Evolutionary conservation across 2,329 filamentous ascomycete genomes (phyloP).

Genomic region (Fusarium cicatricum): DNA sequence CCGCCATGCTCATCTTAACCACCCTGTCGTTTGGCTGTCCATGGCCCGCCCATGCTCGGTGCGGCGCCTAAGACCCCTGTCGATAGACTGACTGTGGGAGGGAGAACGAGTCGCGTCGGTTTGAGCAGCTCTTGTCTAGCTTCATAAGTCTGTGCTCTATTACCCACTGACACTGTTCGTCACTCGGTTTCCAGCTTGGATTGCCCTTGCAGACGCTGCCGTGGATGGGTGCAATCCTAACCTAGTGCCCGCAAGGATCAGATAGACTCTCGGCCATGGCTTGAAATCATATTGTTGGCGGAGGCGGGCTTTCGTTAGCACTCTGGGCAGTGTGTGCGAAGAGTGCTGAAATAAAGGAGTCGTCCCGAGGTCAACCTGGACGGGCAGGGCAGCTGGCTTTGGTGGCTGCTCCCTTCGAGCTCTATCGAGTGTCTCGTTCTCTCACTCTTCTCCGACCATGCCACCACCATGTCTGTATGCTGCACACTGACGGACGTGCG

Average conservation of each 20-base stretch:
- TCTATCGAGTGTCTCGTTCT: constrained; percentile 4
- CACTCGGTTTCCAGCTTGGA: no score
- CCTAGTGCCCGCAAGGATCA: constrained; percentile 15
- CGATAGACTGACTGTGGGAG: constrained; percentile 7
- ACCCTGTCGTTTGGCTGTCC: constrained; percentile 34
- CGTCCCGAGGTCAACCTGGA: constrained; percentile 11
- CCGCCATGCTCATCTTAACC: constrained; percentile 44
- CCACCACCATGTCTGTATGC: constrained; percentile 7
- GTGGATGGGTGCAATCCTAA: not conserved
- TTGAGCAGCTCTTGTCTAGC: not conserved
- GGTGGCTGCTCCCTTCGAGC: constrained; percentile 8
- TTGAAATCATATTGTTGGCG: constrained; percentile 17
- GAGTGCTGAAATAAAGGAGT: constrained; percentile 6
- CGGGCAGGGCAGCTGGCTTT: not conserved
- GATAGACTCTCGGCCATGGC: constrained; percentile 27
- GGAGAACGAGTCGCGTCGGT: not conserved
- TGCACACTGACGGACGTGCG: constrained; percentile 28
- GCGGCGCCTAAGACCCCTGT: constrained; percentile 40
- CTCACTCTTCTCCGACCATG: constrained; percentile 16
- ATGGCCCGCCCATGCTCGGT: constrained; percentile 32
- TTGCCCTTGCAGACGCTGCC: not conserved
- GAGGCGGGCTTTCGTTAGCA: constrained; percentile 12
- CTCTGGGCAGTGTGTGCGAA: no score
- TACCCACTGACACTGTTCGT: no score
- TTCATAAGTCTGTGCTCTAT: constrained; percentile 1